Evolutionary conservation across 306 rosid genomes (phyloP), one percentile per base, ranked within the genome.

Genomic region (Gleditsia sinensis): DNA sequence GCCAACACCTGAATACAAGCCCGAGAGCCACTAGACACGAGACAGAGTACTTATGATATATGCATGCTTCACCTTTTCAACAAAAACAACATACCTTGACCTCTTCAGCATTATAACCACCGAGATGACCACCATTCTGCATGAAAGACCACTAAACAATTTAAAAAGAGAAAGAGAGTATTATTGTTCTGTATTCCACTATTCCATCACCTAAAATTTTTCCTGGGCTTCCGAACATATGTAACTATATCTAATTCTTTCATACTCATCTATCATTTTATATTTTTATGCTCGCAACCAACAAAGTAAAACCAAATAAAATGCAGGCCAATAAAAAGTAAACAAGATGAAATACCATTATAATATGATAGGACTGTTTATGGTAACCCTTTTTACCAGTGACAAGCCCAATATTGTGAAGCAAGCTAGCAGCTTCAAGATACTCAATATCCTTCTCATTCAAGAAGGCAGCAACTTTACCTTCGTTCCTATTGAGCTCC

Each of bases 401-500:
- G 68, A 46, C 72, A 50, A 64, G 59, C 79, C 87, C 81, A 71
- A 83, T 51, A 30, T 75, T 83, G 81, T 83, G 84, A 33, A 79
- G 79, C 69, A 83, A 45, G 54, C 74, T 70, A 9, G 81, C 81
- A 56, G 79, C 84, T 75, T 83, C 84, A 66, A 83, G 72, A 71
- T 75, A 83, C 40, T 83, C 82, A 50, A 79, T 75, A 70, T 83
- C 81, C 79, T 65, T 65, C 30, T 75, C 81, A 33, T 71, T 60
- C 58, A 75, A 51, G 25, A 67, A 71, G 62, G 56, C 69, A 40
- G 71, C 36, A 75, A 66, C 20, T 28, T 57, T 6, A 54, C 1
- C 25, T 66, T 50, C 60, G 25, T 57, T 67, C 53, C 27, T 25
- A 23, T 49, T 27, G 24, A 55, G 39, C 5, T 67, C 62, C 4